Percentiles rank a stretch among this genome's conserved stretches.
These are phyloP conservation scores for Rutstroemia sp. DNA, from an alignment of 2,329 filamentous ascomycete species.

Conservation along the genomic window DNA sequence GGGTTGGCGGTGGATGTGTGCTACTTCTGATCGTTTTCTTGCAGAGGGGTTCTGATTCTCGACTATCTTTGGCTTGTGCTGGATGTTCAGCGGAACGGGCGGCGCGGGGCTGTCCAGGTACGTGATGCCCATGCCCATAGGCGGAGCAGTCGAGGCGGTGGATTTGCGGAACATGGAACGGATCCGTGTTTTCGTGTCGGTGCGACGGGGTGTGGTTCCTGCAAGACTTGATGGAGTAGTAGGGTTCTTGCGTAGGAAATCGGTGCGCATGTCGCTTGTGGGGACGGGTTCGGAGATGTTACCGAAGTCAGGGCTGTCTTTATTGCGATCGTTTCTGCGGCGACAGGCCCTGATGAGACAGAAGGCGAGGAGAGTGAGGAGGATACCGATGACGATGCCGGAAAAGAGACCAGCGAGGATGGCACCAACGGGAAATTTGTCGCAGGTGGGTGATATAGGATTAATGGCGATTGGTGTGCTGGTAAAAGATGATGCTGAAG, in stretches of 20 bases:
- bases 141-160: neutral
- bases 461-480: neutral
- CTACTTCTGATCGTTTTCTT: no score
- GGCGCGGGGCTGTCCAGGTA: conserved; percentile 7
- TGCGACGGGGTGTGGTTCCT: neutral
- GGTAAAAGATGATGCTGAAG: neutral
- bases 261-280: conserved; percentile 39
- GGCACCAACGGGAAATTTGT: conserved; percentile 19
- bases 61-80: neutral
- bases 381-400: conserved; percentile 40
- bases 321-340: conserved; percentile 18
- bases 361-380: conserved; percentile 35
- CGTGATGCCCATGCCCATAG: neutral
- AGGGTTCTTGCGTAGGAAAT: conserved; percentile 41
- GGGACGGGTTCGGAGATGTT: conserved; percentile 46
- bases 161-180: conserved; percentile 25
- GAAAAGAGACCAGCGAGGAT: conserved; percentile 32
- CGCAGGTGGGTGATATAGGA: conserved; percentile 13
- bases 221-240: conserved; percentile 17
- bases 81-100: conserved; percentile 19
- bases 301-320: conserved; percentile 37
- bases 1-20: no score
- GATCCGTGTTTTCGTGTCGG: conserved; percentile 17
- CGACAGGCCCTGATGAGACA: conserved; percentile 29
- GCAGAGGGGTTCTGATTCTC: neutral